Conservation (phyloP, 176 grass and related monocot genomes). For the Cymbopogon citratus region DNA sequence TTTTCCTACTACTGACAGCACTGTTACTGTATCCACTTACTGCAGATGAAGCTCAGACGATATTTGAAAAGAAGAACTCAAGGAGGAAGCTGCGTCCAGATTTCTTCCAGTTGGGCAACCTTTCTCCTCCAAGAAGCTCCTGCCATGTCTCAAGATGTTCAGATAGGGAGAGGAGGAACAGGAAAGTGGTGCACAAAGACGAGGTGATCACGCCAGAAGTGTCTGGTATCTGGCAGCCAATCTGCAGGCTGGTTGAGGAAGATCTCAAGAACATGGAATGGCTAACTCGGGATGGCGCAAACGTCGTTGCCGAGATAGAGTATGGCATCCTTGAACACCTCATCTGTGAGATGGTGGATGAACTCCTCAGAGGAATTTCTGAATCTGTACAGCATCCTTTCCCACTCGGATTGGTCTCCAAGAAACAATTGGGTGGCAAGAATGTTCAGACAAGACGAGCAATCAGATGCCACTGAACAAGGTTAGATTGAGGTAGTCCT, state of each 20-base stretch:
- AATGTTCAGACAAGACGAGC: neutral
- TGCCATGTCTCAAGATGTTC: neutral
- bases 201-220: neutral
- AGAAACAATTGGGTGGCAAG: neutral
- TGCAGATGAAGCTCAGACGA: constrained; percentile 27
- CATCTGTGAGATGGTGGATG: constrained; percentile 25
- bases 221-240: constrained; percentile 5
- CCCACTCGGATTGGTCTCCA: neutral
- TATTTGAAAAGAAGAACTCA: neutral
- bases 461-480: neutral
- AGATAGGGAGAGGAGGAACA: constrained; percentile 8
- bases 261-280: constrained; percentile 26
- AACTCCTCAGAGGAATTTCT: constrained; percentile 13
- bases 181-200: neutral
- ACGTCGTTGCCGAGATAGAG: constrained; percentile 16
- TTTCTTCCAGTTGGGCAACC: neutral
- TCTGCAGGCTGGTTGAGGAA: constrained; percentile 36
- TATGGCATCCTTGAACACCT: constrained; percentile 33
- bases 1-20: neutral
- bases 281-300: neutral
- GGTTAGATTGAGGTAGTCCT: neutral
- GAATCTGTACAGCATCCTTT: neutral
- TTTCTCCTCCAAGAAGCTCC: neutral
- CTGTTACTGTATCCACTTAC: neutral
- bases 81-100: constrained; percentile 18